Evolutionary conservation across 148 eudicot species (phyloP), one percentile per base, ranked within the genome.

Genomic region (Fagopyrum esculentum): DNA sequence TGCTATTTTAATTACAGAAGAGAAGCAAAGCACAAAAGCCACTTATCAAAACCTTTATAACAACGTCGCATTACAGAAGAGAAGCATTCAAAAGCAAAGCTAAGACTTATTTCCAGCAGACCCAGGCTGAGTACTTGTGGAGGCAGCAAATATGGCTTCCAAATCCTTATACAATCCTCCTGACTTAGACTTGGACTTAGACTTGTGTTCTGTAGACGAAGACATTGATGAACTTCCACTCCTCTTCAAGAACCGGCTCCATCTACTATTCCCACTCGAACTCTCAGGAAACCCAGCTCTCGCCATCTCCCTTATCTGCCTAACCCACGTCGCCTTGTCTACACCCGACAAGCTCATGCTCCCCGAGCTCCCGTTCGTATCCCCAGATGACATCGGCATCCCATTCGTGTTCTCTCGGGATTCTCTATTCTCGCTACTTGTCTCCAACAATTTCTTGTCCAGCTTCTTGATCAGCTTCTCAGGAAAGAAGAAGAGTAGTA

Each of bases 171-270:
- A 77, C 88, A 95, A 84, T 55, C 81, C 84, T 75, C 74, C 74
- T 47, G 54, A 45, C 54, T 45, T 17, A 3, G 73, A 44, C 29
- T 17, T 90, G 1, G 97, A 85, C 68, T 80, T 89, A 4, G 93
- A 73, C 81, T 87, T 94, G 45, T 19, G 77, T 75, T 95, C 97
- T 2, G 69, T 54, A 0, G 92, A 82, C 13, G 93, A 79, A 16
- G 78, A 77, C 50, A 73, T 81, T 7, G 93, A 89, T 35, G 97
- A 83, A 77, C 93, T 92, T 43, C 87, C 91, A 70, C 96, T 95
- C 81, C 79, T 81, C 80, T 86, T 90, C 97, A 92, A 90, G 48
- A 95, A 86, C 10, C 84, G 90, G 40, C 93, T 90, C 94, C 92
- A 87, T 81, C 82, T 80, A 0, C 73, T 59, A 22, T 73, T 78